Base-by-base conservation (phyloP, 257 asterid species). In the Forsythia suspensa region DNA sequence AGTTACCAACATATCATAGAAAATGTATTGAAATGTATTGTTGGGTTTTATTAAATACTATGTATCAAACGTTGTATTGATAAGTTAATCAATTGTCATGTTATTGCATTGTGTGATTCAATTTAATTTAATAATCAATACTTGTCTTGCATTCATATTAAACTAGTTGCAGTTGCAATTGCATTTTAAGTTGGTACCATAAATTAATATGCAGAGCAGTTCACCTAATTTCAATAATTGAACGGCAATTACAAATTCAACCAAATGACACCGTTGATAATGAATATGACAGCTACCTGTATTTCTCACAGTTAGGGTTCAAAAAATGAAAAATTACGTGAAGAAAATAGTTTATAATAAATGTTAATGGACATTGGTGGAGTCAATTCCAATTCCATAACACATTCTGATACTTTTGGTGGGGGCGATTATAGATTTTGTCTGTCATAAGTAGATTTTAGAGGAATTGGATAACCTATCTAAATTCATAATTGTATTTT, bases 261-360 rank as follows among this genome's bases (percentile, higher is more conserved):
- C 65, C 29, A 18, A 9, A n/a, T 15, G 16, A n/a, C 65, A 55
- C 24, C 63, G 76, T 59, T 77, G 79, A 76, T 66, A 75, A 79
- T 76, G 74, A 73, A 75, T 71, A 80, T 7, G 91, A 87, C 87
- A 85, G 81, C 41, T 79, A 79, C 66, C 87, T 83, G 86, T 81
- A 84, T 77, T 74, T 13, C 81, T 82, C 84, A 76, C 84, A 80
- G 72, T 41, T 82, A 73, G 74, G 13, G 74, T 48, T 74, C 83
- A 74, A 76, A 70, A 76, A 82, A 63, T 72, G 76, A 63, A 73
- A 72, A 52, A 74, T 21, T 63, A 57, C 72, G 87, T 74, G 76
- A 73, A 55, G 34, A 29, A 29, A 29, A 29, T 29, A 1, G 34
- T 29, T 29, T 29, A 29, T 29, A 29, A 29, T 29, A 29, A 29